A percentile compares a stretch with the other conserved stretches of the same genome.
Conservation (phyloP, 2,329 filamentous ascomycete species). For the Didymella exigua region DNA sequence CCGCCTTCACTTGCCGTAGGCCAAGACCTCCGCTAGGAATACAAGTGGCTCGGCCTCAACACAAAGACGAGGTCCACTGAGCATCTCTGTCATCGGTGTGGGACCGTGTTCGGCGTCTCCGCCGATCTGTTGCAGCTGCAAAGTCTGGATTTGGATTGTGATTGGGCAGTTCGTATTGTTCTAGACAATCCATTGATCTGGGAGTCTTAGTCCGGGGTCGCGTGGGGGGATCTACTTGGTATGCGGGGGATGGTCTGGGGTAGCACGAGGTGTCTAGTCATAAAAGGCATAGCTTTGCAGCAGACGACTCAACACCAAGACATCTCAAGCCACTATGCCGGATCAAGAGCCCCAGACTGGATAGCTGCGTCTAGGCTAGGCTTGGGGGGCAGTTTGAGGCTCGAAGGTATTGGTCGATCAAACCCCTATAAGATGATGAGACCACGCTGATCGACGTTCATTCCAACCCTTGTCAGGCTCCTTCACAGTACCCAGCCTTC, state of each 20-base stretch:
- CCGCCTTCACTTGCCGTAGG: conserved; percentile 1
- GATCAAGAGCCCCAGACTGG: conserved; percentile 11
- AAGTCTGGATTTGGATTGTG: too few relatives aligned
- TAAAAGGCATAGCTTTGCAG: background rate
- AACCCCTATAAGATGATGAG: conserved; percentile 1
- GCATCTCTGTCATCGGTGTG: background rate
- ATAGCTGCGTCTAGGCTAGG: conserved; percentile 1
- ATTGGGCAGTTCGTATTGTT: background rate
- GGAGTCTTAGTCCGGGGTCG: conserved; percentile 9
- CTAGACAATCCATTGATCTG: background rate
- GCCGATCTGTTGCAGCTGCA: background rate
- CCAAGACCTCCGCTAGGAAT: conserved; percentile 6
- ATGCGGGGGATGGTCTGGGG: conserved; percentile 15
- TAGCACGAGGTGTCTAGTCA: conserved; percentile 7
- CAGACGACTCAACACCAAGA: conserved; percentile 8
- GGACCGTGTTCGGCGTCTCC: conserved; percentile 2
- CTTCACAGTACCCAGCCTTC: background rate
- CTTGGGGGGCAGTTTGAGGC: conserved; percentile 1
- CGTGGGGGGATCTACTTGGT: conserved; percentile 10
- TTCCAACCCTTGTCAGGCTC: background rate
- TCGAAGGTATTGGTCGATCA: background rate
- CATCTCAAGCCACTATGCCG: conserved; percentile 5
- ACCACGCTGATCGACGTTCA: background rate
- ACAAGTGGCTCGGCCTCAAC: conserved; percentile 16
- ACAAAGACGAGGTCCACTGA: background rate